phyloP scores from a whole-genome alignment of 331 rosid genomes.

The Cydonia oblonga region DNA sequence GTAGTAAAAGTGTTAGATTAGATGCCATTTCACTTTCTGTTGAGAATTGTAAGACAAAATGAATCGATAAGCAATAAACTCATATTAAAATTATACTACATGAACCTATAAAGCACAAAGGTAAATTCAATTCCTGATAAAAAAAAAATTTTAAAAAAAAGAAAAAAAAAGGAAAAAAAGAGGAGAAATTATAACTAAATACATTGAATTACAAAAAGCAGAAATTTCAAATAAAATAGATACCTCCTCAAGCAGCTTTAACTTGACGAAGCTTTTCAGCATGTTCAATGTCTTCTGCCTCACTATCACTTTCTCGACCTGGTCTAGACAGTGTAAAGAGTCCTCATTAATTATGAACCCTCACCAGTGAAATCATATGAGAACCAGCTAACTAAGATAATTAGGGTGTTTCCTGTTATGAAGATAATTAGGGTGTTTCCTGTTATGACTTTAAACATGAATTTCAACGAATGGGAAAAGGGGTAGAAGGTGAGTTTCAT shows the following conservation, averaged over 20 bases:
- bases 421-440: too few relatives aligned
- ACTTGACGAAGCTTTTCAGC: slow-evolving; percentile 99
- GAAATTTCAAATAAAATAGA: neutral
- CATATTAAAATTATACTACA: neutral
- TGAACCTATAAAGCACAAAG: neutral
- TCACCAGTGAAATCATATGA: neutral
- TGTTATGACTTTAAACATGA: neutral
- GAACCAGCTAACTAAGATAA: slow-evolving; percentile 1
- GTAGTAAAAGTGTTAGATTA: neutral
- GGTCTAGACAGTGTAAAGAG: slow-evolving; percentile 43
- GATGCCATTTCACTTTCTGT: neutral
- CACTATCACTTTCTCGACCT: slow-evolving; percentile 82
- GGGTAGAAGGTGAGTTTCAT: neutral
- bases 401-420: too few relatives aligned
- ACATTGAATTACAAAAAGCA: neutral
- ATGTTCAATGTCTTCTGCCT: slow-evolving; percentile 93
- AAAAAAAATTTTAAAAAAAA: too few relatives aligned
- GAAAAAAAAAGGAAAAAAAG: too few relatives aligned
- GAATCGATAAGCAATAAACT: neutral
- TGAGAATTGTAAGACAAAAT: neutral
- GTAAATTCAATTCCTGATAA: too few relatives aligned
- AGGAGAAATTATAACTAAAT: neutral
- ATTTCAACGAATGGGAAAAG: neutral
- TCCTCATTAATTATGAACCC: slow-evolving; percentile 16
- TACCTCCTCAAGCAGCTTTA: slow-evolving; percentile 99